Conservation (phyloP, 495 filamentous ascomycete genomes). For the Podospora appendiculata region DNA sequence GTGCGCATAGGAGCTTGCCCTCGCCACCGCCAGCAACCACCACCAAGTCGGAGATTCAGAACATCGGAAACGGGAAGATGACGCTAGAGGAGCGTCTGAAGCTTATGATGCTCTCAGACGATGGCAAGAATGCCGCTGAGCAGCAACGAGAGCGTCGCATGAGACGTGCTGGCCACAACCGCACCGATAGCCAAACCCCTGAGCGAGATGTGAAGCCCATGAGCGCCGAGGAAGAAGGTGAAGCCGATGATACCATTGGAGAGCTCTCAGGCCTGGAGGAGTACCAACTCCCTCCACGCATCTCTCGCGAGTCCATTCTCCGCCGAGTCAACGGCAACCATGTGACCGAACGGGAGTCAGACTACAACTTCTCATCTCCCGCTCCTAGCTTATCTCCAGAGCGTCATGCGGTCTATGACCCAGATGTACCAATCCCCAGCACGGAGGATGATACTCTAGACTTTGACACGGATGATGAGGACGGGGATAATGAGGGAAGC, state of each 20-base stretch:
- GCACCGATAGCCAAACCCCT: constrained; percentile 39
- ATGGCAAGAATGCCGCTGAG: constrained; percentile 44
- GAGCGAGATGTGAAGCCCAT: constrained; percentile 37
- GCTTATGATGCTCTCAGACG: constrained; percentile 72
- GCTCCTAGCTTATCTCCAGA: constrained; percentile 47
- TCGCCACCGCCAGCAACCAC: constrained; percentile 57
- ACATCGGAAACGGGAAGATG: constrained; percentile 61
- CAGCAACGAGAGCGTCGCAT: constrained; percentile 56
- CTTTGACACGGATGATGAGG: constrained; percentile 44
- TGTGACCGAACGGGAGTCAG: constrained; percentile 47
- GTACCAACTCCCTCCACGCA: constrained; percentile 62
- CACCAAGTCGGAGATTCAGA: constrained; percentile 63
- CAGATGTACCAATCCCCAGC: constrained; percentile 79
- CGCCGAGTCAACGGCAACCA: constrained; percentile 75
- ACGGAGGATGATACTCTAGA: constrained; percentile 45
- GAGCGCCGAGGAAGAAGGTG: constrained; percentile 23
- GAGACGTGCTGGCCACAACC: constrained; percentile 43
- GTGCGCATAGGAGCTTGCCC: constrained; percentile 54
- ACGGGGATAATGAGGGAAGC: constrained; percentile 36
- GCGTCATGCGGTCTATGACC: constrained; percentile 52
- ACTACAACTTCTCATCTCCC: constrained; percentile 53
- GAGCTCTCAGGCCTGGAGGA: constrained; percentile 47
- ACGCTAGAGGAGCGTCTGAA: constrained; percentile 72
- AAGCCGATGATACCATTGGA: constrained; percentile 44
- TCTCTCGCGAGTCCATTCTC: constrained; percentile 89